Evolutionary conservation across 1,284 basidiomycete species (phyloP).

Genomic region (Fomitopsis palustris): DNA sequence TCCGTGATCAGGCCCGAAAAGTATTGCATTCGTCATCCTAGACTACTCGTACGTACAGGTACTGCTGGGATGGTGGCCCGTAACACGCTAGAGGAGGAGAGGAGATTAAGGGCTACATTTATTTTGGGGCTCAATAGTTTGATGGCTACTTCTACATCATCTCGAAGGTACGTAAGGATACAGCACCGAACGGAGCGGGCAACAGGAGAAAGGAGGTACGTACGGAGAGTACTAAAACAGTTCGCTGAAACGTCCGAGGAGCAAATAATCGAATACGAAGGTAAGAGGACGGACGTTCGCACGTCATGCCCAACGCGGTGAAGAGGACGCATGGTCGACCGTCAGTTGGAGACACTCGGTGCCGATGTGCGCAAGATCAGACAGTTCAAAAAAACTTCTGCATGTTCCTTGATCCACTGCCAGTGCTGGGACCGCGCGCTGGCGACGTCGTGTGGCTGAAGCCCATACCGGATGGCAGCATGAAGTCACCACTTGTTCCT

Average conservation of each 20-base stretch:
- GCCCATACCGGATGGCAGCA: slow-evolving; percentile 4
- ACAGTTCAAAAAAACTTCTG: slow-evolving; percentile 2
- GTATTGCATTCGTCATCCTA: slow-evolving; percentile 13
- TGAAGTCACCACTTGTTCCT: slow-evolving; percentile 2
- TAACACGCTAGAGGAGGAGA: neutral
- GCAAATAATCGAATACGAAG: neutral
- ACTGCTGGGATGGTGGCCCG: neutral
- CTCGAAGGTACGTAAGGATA: slow-evolving; percentile 6
- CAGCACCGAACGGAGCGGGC: neutral
- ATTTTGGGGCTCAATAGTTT: slow-evolving; percentile 6
- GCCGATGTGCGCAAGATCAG: neutral
- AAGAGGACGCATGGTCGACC: neutral
- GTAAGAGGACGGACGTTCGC: neutral
- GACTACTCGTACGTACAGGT: slow-evolving; percentile 6
- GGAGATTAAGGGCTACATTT: slow-evolving; percentile 20
- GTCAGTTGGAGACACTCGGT: slow-evolving; percentile 1
- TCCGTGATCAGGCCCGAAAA: slow-evolving; percentile 40
- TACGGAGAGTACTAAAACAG: neutral
- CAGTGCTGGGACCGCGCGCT: neutral
- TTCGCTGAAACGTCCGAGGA: slow-evolving; percentile 1
- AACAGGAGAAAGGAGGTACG: neutral
- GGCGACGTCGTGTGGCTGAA: slow-evolving; percentile 3
- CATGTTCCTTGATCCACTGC: neutral
- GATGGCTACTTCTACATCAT: slow-evolving; percentile 20
- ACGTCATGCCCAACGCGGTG: neutral